Base-by-base conservation (phyloP, 345 rosid genomes). In the Linum tenue region DNA sequence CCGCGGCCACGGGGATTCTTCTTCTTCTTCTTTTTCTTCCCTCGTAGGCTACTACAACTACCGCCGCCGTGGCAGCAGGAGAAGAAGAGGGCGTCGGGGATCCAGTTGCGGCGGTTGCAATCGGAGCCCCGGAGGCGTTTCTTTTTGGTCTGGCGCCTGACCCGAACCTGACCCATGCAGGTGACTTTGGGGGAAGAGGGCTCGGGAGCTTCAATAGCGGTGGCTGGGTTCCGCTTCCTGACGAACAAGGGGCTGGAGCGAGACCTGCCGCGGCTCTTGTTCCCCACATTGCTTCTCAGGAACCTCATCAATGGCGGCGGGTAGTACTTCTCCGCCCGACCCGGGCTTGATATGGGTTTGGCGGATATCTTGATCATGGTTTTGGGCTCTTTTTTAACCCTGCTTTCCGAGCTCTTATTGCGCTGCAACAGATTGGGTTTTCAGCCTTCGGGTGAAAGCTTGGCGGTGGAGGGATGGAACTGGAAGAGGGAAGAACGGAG, bases 161-260 rank as follows among this genome's bases (percentile, higher is more conserved):
- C 92, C 58, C 91, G 89, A 63, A 92, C 97, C 69, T 92, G 97
- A 31, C 98, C 98, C 88, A 92, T 87, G 96, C 98, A 92, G 39
- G 98, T 89, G 43, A 92, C 98, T 70, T 86, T 87, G 0, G 98
- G 98, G 8, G 98, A 92, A 50, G 95, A 70, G 14, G 98, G 98
- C 60, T 92, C 98, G 63, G 84, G 96, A 3, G 89, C 83, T 77
- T 87, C 90, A 60, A 75, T 71, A 73, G 81, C 71, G 9, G 36
- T 17, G 60, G 37, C 22, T 3, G 80, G 36, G 70, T 68, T 83
- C 73, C 73, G 84, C 79, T 81, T 85, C 22, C 87, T 80, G 16
- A 86, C 75, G 72, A 92, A 92, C 80, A 92, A 75, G 16, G 97
- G 96, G 59, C 96, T 92, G n/a, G 91, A 76, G 58, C 92, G 86